Conservation (phyloP, 495 filamentous ascomycete genomes). For the Neurospora pannonica region DNA sequence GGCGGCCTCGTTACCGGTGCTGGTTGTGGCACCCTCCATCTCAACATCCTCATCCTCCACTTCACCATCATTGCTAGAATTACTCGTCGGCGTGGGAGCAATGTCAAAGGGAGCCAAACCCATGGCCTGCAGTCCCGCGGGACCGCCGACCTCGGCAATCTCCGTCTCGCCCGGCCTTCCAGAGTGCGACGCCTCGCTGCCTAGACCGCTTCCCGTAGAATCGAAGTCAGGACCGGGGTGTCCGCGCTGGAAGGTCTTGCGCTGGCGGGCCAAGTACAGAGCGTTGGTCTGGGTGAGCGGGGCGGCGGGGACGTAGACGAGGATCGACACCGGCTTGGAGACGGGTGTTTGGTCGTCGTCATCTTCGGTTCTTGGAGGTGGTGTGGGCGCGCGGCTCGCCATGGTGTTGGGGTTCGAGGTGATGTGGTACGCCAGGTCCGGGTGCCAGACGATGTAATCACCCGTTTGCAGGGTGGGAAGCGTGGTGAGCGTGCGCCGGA, state of each 20-base stretch:
- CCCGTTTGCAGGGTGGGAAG: conserved; percentile 70
- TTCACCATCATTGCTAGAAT: neutral
- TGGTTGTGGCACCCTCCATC: conserved; percentile 2
- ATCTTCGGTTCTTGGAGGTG: conserved; percentile 8
- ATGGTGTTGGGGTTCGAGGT: conserved; percentile 33
- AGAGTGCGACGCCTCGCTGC: conserved; percentile 36
- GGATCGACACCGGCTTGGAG: conserved; percentile 22
- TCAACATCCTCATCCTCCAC: conserved; percentile 13
- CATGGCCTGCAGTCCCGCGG: conserved; percentile 38
- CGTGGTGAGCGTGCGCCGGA: conserved; percentile 66
- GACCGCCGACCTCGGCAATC: conserved; percentile 37
- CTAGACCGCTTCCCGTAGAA: conserved; percentile 37
- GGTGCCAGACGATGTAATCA: conserved; percentile 91
- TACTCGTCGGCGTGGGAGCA: conserved; percentile 16
- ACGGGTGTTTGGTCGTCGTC: neutral
- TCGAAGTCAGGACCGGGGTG: conserved; percentile 64
- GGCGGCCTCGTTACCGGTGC: neutral
- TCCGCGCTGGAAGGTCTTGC: conserved; percentile 58
- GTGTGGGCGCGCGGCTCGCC: conserved; percentile 25
- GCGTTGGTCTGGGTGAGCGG: conserved; percentile 74
- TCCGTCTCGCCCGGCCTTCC: conserved; percentile 35
- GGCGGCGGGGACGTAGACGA: conserved; percentile 74
- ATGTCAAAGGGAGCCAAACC: conserved; percentile 38
- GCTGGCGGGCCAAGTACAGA: conserved; percentile 65
- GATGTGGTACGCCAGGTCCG: conserved; percentile 52